Evolutionary conservation across 495 filamentous ascomycete species (phyloP).

Genomic region (Penicillium manginii): DNA sequence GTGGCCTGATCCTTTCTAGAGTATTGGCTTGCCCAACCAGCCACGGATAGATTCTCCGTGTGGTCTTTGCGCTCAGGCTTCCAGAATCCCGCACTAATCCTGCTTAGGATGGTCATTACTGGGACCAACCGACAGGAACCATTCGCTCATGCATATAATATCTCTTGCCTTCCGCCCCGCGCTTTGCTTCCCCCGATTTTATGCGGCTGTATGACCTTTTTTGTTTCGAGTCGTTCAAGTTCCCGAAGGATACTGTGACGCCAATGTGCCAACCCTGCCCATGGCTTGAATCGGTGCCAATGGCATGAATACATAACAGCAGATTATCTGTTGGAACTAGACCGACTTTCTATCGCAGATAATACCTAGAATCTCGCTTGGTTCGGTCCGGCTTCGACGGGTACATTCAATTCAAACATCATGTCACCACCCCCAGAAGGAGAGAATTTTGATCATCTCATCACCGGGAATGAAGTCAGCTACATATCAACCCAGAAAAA

Average conservation of each 20-base stretch:
- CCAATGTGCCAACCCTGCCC: too few species aligned
- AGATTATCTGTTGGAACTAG: too few species aligned
- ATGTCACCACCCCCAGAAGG: not conserved
- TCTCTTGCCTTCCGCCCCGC: not conserved
- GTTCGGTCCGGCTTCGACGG: too few species aligned
- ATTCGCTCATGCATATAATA: not conserved
- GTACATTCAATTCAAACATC: not conserved
- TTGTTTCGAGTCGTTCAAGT: too few species aligned
- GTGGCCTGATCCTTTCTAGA: not conserved
- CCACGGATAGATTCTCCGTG: conserved; percentile 12
- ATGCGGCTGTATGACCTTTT: not conserved
- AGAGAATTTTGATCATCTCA: not conserved
- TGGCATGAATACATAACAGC: too few species aligned
- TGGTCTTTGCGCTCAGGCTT: not conserved
- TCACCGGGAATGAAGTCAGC: conserved; percentile 4
- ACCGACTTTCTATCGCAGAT: too few species aligned
- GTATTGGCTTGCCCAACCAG: conserved; percentile 6
- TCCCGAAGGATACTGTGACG: too few species aligned
- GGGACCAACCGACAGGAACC: not conserved
- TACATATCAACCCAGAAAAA: conserved; percentile 46
- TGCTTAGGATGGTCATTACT: not conserved
- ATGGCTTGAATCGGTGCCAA: too few species aligned
- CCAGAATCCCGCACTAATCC: not conserved
- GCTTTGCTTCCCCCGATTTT: not conserved
- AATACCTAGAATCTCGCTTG: too few species aligned